Evolutionary conservation across 2,329 filamentous ascomycete genomes (phyloP).

Genomic region (Aspergillus sp.): DNA sequence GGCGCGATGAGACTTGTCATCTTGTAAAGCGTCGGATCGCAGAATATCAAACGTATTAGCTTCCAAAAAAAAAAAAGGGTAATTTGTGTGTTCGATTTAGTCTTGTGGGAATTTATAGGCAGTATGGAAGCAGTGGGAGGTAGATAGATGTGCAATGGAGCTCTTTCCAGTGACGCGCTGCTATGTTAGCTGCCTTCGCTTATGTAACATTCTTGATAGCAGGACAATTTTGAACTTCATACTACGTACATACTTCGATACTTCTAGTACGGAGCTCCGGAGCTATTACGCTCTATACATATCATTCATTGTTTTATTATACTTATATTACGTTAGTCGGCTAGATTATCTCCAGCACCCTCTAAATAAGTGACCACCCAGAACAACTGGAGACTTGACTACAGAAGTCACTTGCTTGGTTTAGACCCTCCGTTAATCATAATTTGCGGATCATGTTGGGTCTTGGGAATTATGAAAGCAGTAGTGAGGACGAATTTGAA

Average conservation of each 20-base stretch:
- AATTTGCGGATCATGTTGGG: constrained; percentile 33
- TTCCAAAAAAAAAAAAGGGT: neutral
- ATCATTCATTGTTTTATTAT: neutral
- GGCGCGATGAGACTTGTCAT: constrained; percentile 58
- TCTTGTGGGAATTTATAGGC: neutral
- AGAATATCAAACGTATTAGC: neutral
- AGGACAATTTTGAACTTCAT: neutral
- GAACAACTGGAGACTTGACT: neutral
- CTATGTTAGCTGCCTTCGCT: constrained; percentile 38
- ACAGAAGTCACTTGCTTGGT: neutral
- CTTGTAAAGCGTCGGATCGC: constrained; percentile 16
- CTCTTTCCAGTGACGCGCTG: constrained; percentile 34
- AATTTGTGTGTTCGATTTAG: neutral
- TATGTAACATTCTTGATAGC: constrained; percentile 29
- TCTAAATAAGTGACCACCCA: neutral
- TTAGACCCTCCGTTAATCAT: neutral
- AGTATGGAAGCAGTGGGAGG: neutral
- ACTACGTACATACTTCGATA: neutral
- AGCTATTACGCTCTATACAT: neutral
- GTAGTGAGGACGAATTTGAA: constrained; percentile 45
- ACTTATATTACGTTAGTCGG: neutral
- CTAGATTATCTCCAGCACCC: neutral
- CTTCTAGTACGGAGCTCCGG: neutral
- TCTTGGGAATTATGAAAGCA: constrained; percentile 46
- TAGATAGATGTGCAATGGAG: constrained; percentile 7